phyloP scores from a whole-genome alignment of 192 early-diverging fungal genomes.

The Entomortierella chlamydospora region DNA sequence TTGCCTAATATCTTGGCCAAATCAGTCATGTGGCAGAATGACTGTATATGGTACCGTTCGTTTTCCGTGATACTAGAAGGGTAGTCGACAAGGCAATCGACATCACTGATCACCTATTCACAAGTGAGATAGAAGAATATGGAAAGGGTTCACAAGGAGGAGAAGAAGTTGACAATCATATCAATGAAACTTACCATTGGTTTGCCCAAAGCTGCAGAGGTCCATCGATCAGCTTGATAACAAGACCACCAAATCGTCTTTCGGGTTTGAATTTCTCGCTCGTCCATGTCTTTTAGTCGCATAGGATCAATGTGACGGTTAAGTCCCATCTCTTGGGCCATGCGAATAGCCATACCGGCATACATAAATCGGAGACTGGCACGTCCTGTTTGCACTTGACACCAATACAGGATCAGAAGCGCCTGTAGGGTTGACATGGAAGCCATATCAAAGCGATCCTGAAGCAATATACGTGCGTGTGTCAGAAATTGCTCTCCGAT shows the following conservation, averaged over 20 bases:
- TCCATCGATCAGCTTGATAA: conserved; percentile 54
- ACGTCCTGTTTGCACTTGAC: conserved; percentile 52
- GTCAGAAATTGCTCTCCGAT: conserved; percentile 53
- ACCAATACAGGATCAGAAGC: conserved; percentile 54
- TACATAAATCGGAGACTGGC: conserved; percentile 56
- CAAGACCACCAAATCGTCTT: conserved; percentile 55
- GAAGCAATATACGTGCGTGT: conserved; percentile 46
- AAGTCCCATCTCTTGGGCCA: conserved; percentile 59
- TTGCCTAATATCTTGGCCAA: conserved; percentile 49
- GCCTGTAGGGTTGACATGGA: conserved; percentile 58
- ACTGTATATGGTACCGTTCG: conserved; percentile 8
- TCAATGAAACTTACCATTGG: conserved; percentile 30
- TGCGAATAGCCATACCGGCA: conserved; percentile 56
- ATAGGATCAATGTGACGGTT: conserved; percentile 40
- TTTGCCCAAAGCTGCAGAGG: conserved; percentile 48
- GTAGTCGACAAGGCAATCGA: conserved; percentile 48
- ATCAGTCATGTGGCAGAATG: conserved; percentile 36
- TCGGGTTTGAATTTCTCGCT: conserved; percentile 42
- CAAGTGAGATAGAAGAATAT: not conserved
- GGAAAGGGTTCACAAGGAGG: not conserved
- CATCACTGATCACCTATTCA: conserved; percentile 41
- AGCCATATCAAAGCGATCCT: conserved; percentile 55
- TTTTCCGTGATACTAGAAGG: conserved; percentile 24
- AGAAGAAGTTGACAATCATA: not conserved
- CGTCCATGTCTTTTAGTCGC: conserved; percentile 27